Conservation (phyloP, 306 rosid genomes). For the Notholithocarpus densiflorus region DNA sequence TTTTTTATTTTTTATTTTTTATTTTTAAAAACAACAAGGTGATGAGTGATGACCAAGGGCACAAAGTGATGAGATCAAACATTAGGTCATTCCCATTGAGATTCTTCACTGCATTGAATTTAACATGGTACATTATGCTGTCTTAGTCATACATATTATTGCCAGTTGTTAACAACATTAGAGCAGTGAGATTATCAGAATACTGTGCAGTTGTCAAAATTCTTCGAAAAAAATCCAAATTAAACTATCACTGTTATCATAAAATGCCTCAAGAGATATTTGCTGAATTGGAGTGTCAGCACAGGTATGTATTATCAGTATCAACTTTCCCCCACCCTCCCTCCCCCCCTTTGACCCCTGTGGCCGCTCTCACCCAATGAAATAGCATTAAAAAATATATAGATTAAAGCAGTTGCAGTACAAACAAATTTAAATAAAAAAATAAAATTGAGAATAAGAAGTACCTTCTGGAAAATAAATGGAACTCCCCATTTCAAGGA, state of each 20-base stretch:
- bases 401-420: constrained; percentile 13
- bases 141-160: not conserved
- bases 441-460: constrained; percentile 12
- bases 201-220: not conserved
- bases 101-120: not conserved
- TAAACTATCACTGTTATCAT: not conserved
- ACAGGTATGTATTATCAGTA: not conserved
- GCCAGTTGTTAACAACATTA: not conserved
- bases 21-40: too few relatives aligned
- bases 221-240: not conserved
- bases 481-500: constrained; percentile 82
- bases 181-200: not conserved
- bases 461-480: constrained; percentile 80
- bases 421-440: not conserved
- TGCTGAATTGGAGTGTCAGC: not conserved
- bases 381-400: not conserved
- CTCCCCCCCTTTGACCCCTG: too few relatives aligned
- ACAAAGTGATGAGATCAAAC: not conserved
- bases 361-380: too few relatives aligned
- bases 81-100: not conserved
- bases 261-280: not conserved
- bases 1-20: too few relatives aligned
- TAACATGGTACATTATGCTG: not conserved
- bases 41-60: not conserved
- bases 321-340: not conserved